Evolutionary conservation across 2,329 filamentous ascomycete species (phyloP).

Genomic region (Nothophoma quercina): DNA sequence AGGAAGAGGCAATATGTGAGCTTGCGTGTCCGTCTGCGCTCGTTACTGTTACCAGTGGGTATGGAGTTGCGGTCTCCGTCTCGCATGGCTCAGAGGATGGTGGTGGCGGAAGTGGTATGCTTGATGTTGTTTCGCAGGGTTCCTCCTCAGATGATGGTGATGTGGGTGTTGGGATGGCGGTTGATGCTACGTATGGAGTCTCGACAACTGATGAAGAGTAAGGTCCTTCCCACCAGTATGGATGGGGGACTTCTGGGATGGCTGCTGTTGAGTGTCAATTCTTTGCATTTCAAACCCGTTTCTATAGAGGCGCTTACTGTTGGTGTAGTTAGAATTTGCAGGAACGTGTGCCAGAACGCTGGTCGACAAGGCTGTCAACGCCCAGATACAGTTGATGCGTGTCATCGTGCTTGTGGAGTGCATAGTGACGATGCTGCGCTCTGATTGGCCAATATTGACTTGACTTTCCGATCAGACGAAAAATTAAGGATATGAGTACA

Average conservation of each 20-base stretch:
- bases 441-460: constrained; percentile 19
- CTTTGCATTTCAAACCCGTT: neutral
- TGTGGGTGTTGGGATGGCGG: constrained; percentile 5
- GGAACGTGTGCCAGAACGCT: constrained; percentile 20
- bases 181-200: neutral
- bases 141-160: constrained; percentile 6
- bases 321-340: constrained; percentile 19
- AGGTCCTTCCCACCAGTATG: constrained; percentile 22
- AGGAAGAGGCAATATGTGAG: neutral
- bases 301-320: constrained; percentile 12
- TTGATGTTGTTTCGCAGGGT: constrained; percentile 15
- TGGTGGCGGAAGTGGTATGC: neutral
- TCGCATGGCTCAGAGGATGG: constrained; percentile 19
- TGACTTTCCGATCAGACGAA: neutral
- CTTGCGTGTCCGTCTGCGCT: constrained; percentile 1
- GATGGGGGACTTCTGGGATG: constrained; percentile 16
- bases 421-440: constrained; percentile 12
- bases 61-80: constrained; percentile 3
- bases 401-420: constrained; percentile 26
- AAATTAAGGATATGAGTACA: neutral
- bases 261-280: constrained; percentile 21
- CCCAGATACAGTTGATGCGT: constrained; percentile 21
- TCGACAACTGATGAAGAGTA: constrained; percentile 11
- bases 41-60: neutral
- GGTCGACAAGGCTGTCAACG: constrained; percentile 26